Evolutionary conservation across 805 yeast genomes (phyloP).

Genomic region (Candida sonorensis): DNA sequence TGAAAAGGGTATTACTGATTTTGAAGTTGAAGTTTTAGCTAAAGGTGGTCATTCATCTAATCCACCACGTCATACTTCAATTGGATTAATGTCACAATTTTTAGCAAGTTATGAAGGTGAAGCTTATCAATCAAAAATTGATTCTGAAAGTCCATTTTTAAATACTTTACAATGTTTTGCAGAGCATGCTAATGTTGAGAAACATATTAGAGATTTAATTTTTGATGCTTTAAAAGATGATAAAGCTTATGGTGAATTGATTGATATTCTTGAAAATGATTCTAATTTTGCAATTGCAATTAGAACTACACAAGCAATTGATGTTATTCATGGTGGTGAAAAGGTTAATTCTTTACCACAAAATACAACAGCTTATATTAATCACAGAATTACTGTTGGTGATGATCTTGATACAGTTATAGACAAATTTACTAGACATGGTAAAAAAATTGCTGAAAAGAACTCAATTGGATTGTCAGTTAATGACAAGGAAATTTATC

Average conservation of each 20-base stretch:
- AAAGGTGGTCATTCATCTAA: conserved; percentile 77
- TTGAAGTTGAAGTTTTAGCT: conserved; percentile 41
- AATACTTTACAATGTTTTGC: conserved; percentile 55
- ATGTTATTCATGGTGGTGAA: conserved; percentile 60
- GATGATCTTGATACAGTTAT: conserved; percentile 38
- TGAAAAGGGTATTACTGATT: conserved; percentile 49
- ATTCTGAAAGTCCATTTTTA: conserved; percentile 51
- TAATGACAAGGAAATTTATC: conserved; percentile 24
- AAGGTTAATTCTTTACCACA: conserved; percentile 75
- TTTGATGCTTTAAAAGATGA: too few species aligned
- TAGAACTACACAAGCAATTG: conserved; percentile 59
- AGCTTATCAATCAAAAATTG: conserved; percentile 42
- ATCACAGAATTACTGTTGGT: conserved; percentile 58
- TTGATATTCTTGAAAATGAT: too few species aligned
- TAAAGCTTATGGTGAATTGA: too few species aligned
- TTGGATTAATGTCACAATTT: conserved; percentile 61
- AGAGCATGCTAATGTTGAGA: conserved; percentile 32
- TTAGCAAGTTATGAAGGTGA: conserved; percentile 46
- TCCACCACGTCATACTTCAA: conserved; percentile 76
- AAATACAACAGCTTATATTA: conserved; percentile 40
- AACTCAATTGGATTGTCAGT: conserved; percentile 39
- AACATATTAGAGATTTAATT: conserved; percentile 21
- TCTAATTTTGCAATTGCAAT: too few species aligned
- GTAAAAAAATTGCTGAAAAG: conserved; percentile 36
- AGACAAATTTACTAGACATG: conserved; percentile 31